Evolutionary conservation across 768 basidiomycete species (phyloP).

Genomic region (Leccinellum rugosiceps): DNA sequence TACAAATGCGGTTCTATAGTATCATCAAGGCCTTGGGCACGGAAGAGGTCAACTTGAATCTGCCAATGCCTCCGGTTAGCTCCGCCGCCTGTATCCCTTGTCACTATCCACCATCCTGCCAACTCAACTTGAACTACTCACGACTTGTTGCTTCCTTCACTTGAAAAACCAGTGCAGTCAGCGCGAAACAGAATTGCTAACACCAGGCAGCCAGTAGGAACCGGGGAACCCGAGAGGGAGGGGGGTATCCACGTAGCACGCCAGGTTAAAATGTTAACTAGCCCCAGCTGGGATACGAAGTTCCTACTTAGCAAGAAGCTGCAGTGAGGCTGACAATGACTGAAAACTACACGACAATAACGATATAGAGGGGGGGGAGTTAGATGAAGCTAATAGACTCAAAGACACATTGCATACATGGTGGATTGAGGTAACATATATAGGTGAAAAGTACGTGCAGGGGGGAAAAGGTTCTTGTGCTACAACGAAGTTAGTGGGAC

Average conservation of each 20-base stretch:
- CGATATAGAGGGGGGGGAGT: background rate
- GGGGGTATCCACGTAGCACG: background rate
- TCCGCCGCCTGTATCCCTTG: too few species aligned
- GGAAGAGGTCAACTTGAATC: too few species aligned
- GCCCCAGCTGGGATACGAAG: background rate
- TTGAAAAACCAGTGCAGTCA: background rate
- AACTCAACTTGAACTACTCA: too few species aligned
- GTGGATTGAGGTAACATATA: conserved; percentile 8
- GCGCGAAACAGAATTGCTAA: background rate
- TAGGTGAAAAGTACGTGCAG: conserved; percentile 6
- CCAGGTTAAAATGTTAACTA: background rate
- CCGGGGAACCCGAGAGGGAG: background rate
- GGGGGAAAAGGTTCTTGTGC: conserved; percentile 5
- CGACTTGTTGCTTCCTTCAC: background rate
- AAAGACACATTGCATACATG: conserved; percentile 3
- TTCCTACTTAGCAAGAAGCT: background rate
- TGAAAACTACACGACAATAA: background rate
- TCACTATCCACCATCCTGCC: too few species aligned
- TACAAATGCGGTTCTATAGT: too few species aligned
- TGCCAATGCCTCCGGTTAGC: too few species aligned
- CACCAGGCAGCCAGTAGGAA: background rate
- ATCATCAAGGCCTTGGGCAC: too few species aligned
- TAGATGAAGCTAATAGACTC: background rate
- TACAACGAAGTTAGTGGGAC: conserved; percentile 6
- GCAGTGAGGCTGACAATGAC: background rate